Base-by-base conservation (phyloP, 2,329 filamentous ascomycete species). In the Diaporthe helianthi region DNA sequence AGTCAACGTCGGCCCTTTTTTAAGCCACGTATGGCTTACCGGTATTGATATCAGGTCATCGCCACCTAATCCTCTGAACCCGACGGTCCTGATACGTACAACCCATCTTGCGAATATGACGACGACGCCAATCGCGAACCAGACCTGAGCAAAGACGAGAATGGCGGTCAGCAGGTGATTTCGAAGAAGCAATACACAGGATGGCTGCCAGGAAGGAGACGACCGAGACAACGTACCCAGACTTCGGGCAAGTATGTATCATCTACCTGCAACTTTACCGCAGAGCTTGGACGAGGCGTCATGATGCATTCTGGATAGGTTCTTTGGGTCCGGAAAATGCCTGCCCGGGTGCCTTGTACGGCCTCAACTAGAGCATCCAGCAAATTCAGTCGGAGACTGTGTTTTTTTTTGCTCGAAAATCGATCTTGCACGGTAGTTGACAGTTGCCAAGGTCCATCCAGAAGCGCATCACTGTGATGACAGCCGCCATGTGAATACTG, bases 191-290 rank as follows among this genome's bases (percentile, higher is more conserved):
- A 1, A 15, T 24, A 2, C 15, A 29, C 31, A 13, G 10, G 5
- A 29, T 17, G 6, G 19, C 2, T 4, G 4, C 9, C 19, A 4
- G 15, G 15, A 6, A 29, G 8, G 19, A 47, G 49, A 13, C 51
- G 9, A 29, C 24, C 19, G 44, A 65, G 17, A 38, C 38, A 60
- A 66, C 26, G 17, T 55, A 68, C 54, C 31, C 72, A 36, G 66
- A 74, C 41, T 71, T 77, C 61, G 55, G 54, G 47, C 52, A 72
- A 15, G 60, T 71, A 53, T 19, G 64, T 44, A 54, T 79, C 24
- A 65, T 77, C 36, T 31, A 74, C 33, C 72, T 76, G 70, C 72
- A 70, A 31, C 65, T 68, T 26, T 71, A 76, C 22, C 47, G 74
- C 26, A 76, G 78, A 12, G 73, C 60, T 69, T 31, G 68, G 68